phyloP scores from a whole-genome alignment of 1,284 basidiomycete genomes.

The Apiotrichum gamsii region DNA sequence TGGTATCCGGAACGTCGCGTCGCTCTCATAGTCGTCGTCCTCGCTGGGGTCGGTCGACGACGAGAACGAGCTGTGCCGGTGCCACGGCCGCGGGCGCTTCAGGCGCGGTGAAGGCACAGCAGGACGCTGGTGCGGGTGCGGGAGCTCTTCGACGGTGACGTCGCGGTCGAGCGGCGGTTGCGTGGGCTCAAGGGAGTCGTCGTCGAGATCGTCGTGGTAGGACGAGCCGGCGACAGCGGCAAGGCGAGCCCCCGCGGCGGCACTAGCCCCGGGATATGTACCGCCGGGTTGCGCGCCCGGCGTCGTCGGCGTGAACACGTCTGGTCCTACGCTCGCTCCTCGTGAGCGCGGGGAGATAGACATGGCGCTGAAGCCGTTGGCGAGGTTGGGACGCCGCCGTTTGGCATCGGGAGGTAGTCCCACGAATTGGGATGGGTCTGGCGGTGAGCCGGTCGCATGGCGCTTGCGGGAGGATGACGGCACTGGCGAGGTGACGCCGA shows the following conservation, averaged over 20 bases:
- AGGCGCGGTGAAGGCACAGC: no score
- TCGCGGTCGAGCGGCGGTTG: conserved; percentile 13
- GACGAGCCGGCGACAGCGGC: no score
- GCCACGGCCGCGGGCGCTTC: background rate
- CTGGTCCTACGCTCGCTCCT: no score
- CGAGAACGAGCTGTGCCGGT: conserved; percentile 17
- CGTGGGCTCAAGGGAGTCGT: conserved; percentile 8
- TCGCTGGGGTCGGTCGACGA: conserved; percentile 21
- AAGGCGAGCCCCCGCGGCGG: no score
- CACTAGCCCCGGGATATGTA: no score
- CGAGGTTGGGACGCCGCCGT: conserved; percentile 34
- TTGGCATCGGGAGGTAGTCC: conserved; percentile 15
- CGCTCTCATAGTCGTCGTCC: conserved; percentile 24
- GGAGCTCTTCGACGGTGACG: conserved; percentile 20
- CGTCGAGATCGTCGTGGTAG: conserved; percentile 6
- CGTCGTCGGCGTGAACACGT: no score
- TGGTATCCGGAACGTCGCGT: conserved; percentile 22
- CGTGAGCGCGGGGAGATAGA: conserved; percentile 21
- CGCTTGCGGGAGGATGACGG: background rate
- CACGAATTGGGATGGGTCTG: background rate
- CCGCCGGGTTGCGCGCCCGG: no score
- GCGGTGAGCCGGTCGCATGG: background rate
- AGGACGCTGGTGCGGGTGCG: conserved; percentile 1
- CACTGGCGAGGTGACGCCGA: background rate
- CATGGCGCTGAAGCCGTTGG: conserved; percentile 35